phyloP scores from a whole-genome alignment of 2,329 filamentous ascomycete species.

The Fusarium xylarioides region DNA sequence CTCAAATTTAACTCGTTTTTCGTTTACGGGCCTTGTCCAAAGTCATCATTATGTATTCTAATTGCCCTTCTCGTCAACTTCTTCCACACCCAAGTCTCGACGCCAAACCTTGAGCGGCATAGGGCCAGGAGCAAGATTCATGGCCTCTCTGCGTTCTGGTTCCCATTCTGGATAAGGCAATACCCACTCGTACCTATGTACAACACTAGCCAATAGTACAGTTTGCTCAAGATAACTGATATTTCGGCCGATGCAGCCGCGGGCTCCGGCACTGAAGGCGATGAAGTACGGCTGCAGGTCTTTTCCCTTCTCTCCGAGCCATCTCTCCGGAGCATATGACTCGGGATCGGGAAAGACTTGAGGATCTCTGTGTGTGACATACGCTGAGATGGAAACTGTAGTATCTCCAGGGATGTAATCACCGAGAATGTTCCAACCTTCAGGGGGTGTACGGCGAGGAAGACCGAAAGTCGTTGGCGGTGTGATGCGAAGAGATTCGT shows the following conservation, averaged over 20 bases:
- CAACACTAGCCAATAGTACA: constrained; percentile 52
- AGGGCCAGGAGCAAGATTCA: constrained; percentile 31
- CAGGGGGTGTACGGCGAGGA: constrained; percentile 42
- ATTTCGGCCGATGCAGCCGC: constrained; percentile 54
- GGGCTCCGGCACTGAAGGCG: constrained; percentile 52
- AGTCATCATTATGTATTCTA: neutral
- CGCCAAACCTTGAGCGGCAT: constrained; percentile 41
- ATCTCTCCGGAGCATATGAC: constrained; percentile 53
- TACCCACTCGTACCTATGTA: constrained; percentile 54
- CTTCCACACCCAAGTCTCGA: constrained; percentile 18
- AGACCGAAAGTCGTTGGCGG: constrained; percentile 43
- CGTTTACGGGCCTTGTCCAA: neutral
- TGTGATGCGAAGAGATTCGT: constrained; percentile 54
- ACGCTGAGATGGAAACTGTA: constrained; percentile 51
- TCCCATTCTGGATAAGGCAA: constrained; percentile 33
- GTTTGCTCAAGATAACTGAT: constrained; percentile 57
- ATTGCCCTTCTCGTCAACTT: constrained; percentile 13
- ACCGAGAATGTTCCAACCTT: constrained; percentile 44
- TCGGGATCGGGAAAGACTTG: constrained; percentile 52
- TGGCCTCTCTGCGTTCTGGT: constrained; percentile 31
- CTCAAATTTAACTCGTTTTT: neutral
- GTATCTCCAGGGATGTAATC: constrained; percentile 50
- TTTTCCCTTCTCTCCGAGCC: constrained; percentile 48
- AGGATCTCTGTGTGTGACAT: constrained; percentile 51
- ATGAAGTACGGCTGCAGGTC: constrained; percentile 51